Conservation (phyloP, 1,284 basidiomycete species). For the Trichosporon coremiiforme region DNA sequence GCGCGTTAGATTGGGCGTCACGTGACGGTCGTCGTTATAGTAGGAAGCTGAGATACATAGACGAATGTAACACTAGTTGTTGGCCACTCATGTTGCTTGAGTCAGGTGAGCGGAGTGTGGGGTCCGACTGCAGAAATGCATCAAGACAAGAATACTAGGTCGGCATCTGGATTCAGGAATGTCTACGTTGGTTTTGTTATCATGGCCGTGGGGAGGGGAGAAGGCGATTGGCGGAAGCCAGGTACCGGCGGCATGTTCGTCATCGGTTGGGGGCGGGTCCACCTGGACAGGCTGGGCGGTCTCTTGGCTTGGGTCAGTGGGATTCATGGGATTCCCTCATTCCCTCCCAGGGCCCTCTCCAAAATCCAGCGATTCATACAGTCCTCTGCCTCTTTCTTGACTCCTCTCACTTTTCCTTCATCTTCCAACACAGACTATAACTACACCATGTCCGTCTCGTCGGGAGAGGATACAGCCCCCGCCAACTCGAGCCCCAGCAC, state of each 20-base stretch:
- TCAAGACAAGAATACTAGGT: not conserved
- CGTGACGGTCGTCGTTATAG: not conserved
- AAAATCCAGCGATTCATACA: not conserved
- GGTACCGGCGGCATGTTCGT: slow-evolving; percentile 18
- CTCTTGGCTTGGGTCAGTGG: not conserved
- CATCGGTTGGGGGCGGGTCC: slow-evolving; percentile 10
- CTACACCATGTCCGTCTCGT: slow-evolving; percentile 10
- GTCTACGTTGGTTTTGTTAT: slow-evolving; percentile 7
- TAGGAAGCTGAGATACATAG: not conserved
- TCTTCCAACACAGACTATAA: not conserved
- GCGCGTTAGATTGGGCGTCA: not conserved
- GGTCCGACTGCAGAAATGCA: slow-evolving; percentile 5
- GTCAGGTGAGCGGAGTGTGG: not conserved
- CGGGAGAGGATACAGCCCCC: not conserved
- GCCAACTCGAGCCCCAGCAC: not conserved
- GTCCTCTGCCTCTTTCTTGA: not conserved
- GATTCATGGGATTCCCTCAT: not conserved
- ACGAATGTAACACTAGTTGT: slow-evolving; percentile 10
- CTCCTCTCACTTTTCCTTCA: slow-evolving; percentile 7
- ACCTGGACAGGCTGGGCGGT: not conserved
- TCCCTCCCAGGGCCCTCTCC: not conserved
- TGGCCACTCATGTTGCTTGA: not conserved
- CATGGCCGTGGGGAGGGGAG: not conserved
- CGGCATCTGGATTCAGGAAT: not conserved
- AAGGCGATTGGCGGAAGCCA: not conserved